Conservation (phyloP, 345 rosid species). For the Carallia brachiata region DNA sequence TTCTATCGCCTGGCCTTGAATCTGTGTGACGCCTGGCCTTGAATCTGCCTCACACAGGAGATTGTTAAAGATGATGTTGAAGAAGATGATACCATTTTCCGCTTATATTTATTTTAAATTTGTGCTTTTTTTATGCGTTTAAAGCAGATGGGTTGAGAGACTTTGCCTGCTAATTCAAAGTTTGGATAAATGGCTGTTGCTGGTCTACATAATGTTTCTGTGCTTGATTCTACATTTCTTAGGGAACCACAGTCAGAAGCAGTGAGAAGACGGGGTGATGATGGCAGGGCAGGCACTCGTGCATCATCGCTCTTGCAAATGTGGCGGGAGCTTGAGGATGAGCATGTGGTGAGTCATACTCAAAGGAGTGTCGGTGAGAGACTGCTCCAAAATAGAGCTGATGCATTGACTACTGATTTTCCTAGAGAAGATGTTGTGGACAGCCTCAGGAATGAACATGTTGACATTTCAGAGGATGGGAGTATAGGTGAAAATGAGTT, state of each 20-base stretch:
- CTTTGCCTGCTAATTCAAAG: conserved; percentile 18
- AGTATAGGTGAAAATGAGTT: conserved; percentile 46
- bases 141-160: conserved; percentile 45
- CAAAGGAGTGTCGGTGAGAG: conserved; percentile 56
- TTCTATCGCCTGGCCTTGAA: conserved; percentile 8
- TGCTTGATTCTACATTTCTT: conserved; percentile 65
- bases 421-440: conserved; percentile 40
- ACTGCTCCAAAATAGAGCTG: conserved; percentile 43
- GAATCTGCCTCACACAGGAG: conserved; percentile 20
- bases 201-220: conserved; percentile 72
- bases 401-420: conserved; percentile 31
- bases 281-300: conserved; percentile 60
- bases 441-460: conserved; percentile 36
- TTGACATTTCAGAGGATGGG: conserved; percentile 40
- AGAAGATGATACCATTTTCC: conserved; percentile 8
- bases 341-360: conserved; percentile 59
- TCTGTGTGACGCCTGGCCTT: conserved; percentile 11
- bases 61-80: conserved; percentile 24
- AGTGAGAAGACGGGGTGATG: conserved; percentile 49
- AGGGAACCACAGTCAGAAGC: conserved; percentile 63
- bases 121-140: conserved; percentile 25
- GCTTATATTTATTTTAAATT: conserved; percentile 41
- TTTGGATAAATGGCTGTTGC: conserved; percentile 68
- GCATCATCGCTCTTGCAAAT: conserved; percentile 74
- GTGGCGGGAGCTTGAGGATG: conserved; percentile 94